Base-by-base conservation (phyloP, 169 alveolate species). In the Ichthyophthirius multifiliis region DNA sequence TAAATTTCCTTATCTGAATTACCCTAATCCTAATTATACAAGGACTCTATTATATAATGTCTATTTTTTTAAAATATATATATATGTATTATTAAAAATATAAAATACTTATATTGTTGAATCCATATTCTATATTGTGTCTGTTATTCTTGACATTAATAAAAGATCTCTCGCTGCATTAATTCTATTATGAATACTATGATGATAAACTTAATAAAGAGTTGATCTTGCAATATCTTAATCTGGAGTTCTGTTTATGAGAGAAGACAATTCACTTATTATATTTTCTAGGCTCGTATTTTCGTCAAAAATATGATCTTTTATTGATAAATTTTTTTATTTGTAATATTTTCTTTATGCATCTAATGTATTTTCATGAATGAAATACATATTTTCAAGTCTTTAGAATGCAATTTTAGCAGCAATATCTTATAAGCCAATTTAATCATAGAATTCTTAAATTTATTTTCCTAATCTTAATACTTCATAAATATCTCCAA, bases 361-460 rank as follows among this genome's bases (percentile, higher is more conserved):
- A 18, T 16, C 18, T 55, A 55, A 55, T n/a, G 31, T 27, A 27
- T 16, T 15, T 10, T 55, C 71, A 27, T 55, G 71, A 6, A 55
- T 55, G 6, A 27, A 55, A 39, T 55, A 55, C 71, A 55, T 55
- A 27, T 55, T 55, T 55, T 55, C 71, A 27, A 55, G 31, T 55
- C 71, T 55, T 39, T 27, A 55, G 71, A 55, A 55, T 27, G 71
- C 71, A 55, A 55, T 55, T 55, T 39, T 55, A 7, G 71, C 31
- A 55, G 71, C 13, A 23, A 55, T 55, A 23, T 23, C n/a, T n/a
- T n/a, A n/a, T n/a, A n/a, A n/a, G n/a, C n/a, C n/a, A n/a, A n/a
- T n/a, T n/a, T n/a, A n/a, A 12, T 46, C 65, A 15, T 46, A 46
- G 65, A 46, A 46, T 0, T 7, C 43, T 55, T 55, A 39, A 0